Evolutionary conservation across 2,329 filamentous ascomycete species (phyloP), one percentile per base, ranked within the genome.

Genomic region (Fusarium subglutinans): DNA sequence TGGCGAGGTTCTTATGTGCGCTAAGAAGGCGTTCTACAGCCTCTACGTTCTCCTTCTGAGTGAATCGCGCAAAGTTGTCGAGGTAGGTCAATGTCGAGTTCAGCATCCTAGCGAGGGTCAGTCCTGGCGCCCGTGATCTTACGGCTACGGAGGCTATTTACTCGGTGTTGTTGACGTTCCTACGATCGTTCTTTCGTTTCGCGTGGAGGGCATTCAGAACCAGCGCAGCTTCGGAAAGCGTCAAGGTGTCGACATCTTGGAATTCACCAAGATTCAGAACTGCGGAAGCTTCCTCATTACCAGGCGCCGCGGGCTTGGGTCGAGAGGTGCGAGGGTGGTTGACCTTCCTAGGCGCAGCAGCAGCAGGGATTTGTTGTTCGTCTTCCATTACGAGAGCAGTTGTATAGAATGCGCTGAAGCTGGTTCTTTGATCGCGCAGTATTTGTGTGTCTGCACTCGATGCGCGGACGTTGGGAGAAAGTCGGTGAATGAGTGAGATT

Each of bases 51-150:
- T 97, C 94, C 82, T 96, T 95, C 79, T 95, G 92, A 85, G 98
- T 97, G 89, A 98, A 98, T 41, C 96, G 93, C 24, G 95, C 93
- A 84, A 99, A 99, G 72, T 95, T 91, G 79, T 98, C 95, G 61
- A 98, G 90, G 84, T 99, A 98, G 80, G 95, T 94, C 75, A 95
- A 89, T 33, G 96, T 98, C 83, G 97, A 95, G 72, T 90, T 91
- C 64, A 98, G 88, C 82, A 95, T 95, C 80, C 91, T 93, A 60
- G 57, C 26, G 18, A 66, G 26, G 44, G 69, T 73, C 60, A 75
- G 66, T 62, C 53, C 64, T 47, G 47, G 22, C 30, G 30, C 30
- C 45, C 30, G 30, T 28, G 12, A 43, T 33, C 37, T n/a, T 10
- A 12, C 6, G 48, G 44, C n/a, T 22, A 37, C 15, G 17, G 47